Conservation (phyloP, 805 yeast species). For the Crinitomyces ghanaensis region DNA sequence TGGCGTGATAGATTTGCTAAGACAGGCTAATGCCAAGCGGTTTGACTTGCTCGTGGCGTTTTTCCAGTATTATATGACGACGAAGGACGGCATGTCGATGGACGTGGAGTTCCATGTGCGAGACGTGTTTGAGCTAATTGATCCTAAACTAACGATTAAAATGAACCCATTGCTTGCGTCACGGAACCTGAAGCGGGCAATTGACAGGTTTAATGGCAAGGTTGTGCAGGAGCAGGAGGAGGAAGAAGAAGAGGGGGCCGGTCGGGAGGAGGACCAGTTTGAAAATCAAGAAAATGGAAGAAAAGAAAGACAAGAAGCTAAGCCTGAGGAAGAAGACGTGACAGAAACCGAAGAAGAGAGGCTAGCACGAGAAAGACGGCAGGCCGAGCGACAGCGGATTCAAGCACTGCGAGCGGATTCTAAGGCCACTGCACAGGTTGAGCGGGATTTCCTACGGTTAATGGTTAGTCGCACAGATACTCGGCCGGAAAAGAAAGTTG, state of each 20-base stretch:
- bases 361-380: slow-evolving; percentile 30
- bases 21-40: slow-evolving; percentile 2
- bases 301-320: slow-evolving; percentile 19
- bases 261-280: neutral
- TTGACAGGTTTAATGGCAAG: slow-evolving; percentile 16
- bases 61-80: slow-evolving; percentile 59
- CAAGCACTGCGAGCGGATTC: slow-evolving; percentile 28
- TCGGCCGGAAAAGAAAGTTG: slow-evolving; percentile 23
- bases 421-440: slow-evolving; percentile 41
- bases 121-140: slow-evolving; percentile 29
- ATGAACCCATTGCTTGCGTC: no score
- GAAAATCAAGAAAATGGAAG: slow-evolving; percentile 19
- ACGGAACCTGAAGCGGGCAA: slow-evolving; percentile 31
- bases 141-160: slow-evolving; percentile 27
- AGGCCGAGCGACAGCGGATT: slow-evolving; percentile 22
- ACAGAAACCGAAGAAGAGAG: slow-evolving; percentile 23
- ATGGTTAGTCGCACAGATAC: slow-evolving; percentile 40
- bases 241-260: slow-evolving; percentile 1
- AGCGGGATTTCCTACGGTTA: slow-evolving; percentile 43
- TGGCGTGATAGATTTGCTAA: slow-evolving; percentile 4
- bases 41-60: slow-evolving; percentile 38
- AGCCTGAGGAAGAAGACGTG: slow-evolving; percentile 27
- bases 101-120: slow-evolving; percentile 47
- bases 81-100: slow-evolving; percentile 52
- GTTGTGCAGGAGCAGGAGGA: neutral